Evolutionary conservation across 257 asterid genomes (phyloP), one percentile per base, ranked within the genome.

Genomic region (Jasminum sambac): DNA sequence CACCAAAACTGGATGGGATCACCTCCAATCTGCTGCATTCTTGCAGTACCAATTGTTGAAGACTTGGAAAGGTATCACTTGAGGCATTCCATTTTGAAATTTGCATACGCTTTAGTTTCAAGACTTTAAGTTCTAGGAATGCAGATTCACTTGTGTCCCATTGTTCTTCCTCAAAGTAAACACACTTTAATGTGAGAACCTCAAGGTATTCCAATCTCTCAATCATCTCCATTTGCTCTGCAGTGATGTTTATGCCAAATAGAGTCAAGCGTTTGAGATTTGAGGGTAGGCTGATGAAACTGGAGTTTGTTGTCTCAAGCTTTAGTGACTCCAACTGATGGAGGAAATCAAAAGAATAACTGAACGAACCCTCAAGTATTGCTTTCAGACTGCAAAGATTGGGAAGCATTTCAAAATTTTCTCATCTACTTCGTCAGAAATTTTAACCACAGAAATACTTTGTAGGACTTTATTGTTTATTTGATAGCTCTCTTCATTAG

Each of bases 91-190:
- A 76, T 21, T 55, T 12, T 65, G 26, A 42, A 36, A 70, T 21
- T 5, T 65, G 11, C 19, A 65, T 25, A 1, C 11, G 0, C 1
- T 17, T 0, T 11, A 76, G 42, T 70, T 14, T 50, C 63, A 76
- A 43, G 46, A 58, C 6, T 46, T 70, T 70, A 46, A 76, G 80
- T 13, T 24, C 8, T 40, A 4, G 41, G 52, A 76, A 76, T 13
- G 57, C 42, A 2, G 30, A 64, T 0, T 57, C 58, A 5, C 17
- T 30, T 6, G 24, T 38, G 25, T 34, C 58, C 72, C 75, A 76
- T 5, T 0, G 23, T 9, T 10, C 13, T 25, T 68, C 46, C 34
- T 26, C 38, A 36, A 76, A 42, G 12, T 64, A 55, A 1, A 19
- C 11, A 3, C 0, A 0, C 11, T 5, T 5, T 3, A 76, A 17